Evolutionary conservation across 495 filamentous ascomycete species (phyloP).

Genomic region (Ramalina intermedia): DNA sequence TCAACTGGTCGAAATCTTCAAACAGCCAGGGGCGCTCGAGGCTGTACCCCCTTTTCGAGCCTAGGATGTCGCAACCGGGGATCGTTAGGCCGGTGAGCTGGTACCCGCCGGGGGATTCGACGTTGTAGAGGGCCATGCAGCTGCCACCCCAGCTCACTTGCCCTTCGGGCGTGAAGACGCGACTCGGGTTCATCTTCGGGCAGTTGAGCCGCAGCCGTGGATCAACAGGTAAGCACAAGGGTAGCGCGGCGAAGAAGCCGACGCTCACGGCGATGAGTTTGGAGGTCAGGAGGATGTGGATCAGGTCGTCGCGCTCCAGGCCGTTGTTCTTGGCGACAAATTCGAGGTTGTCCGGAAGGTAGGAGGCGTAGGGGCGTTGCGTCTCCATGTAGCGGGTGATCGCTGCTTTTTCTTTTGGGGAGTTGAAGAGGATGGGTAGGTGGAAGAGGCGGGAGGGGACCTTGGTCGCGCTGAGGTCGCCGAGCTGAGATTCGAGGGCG

Average conservation of each 20-base stretch:
- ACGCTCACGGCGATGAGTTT: conserved; percentile 38
- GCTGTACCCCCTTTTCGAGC: conserved; percentile 31
- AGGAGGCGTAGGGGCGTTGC: conserved; percentile 42
- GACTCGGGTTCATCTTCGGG: conserved; percentile 45
- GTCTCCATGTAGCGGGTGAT: conserved; percentile 42
- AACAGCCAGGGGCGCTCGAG: conserved; percentile 37
- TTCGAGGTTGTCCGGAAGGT: conserved; percentile 40
- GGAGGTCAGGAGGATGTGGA: conserved; percentile 31
- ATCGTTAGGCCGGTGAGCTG: conserved; percentile 41
- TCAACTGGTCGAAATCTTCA: conserved; percentile 41
- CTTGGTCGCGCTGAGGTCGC: conserved; percentile 27
- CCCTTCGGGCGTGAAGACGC: conserved; percentile 42
- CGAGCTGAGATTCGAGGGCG: conserved; percentile 19
- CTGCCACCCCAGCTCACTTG: conserved; percentile 39
- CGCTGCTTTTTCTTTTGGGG: conserved; percentile 31
- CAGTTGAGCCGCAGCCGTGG: conserved; percentile 37
- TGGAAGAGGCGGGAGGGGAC: conserved; percentile 36
- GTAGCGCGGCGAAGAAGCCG: conserved; percentile 42
- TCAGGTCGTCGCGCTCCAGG: conserved; percentile 30
- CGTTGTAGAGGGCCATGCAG: conserved; percentile 40
- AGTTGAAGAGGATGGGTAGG: conserved; percentile 41
- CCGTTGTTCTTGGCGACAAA: conserved; percentile 46
- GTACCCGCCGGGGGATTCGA: conserved; percentile 45
- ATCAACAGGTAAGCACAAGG: conserved; percentile 40
- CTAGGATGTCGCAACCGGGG: conserved; percentile 39